Evolutionary conservation across 2,329 filamentous ascomycete species (phyloP), one percentile per base, ranked within the genome.

Genomic region (Fusarium drepaniforme): DNA sequence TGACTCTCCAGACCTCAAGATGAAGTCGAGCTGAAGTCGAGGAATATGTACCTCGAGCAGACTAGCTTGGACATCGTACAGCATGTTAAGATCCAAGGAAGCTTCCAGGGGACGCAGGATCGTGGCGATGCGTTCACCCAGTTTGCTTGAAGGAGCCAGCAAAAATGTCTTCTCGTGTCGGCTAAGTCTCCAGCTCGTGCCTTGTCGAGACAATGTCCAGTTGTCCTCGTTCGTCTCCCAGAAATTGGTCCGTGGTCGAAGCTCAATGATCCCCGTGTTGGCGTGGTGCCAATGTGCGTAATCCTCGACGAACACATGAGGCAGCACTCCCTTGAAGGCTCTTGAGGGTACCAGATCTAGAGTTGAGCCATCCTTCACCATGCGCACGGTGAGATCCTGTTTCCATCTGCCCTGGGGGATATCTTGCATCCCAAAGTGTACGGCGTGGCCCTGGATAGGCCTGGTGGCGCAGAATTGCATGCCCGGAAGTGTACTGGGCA

Each of bases 281-380:
- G 79, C 5, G 25, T 86, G 73, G 53, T 87, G 84, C 88, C 89
- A 90, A 66, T 90, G 88, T 0, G 83, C 80, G 63, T 82, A 85
- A 0, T 84, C 71, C 1, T 84, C 53, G 2, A 86, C 72, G 8
- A 90, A 85, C 0, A 71, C 56, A 0, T 68, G 11, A 0, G 87
- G 87, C 0, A 88, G 65, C 0, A 62, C 51, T 0, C 33, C 62
- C 0, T 66, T 3, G 0, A 88, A 78, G 0, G 81, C 15, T 6
- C 70, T 40, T 0, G 72, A 63, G 0, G 86, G 85, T 0, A 88
- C 28, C 0, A 88, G 71, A 16, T 84, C 77, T 0, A 68, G 4
- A 46, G 61, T 9, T 0, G 58, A 59, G 13, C 12, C 67, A 11
- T 75, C 38, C 8, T 75, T 73, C 0, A 40, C 30, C 0, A 79